A percentile compares a stretch with the other conserved stretches of the same genome.
phyloP scores from a whole-genome alignment of 139 green algal species.

The Limnomonas spitsbergensis region DNA sequence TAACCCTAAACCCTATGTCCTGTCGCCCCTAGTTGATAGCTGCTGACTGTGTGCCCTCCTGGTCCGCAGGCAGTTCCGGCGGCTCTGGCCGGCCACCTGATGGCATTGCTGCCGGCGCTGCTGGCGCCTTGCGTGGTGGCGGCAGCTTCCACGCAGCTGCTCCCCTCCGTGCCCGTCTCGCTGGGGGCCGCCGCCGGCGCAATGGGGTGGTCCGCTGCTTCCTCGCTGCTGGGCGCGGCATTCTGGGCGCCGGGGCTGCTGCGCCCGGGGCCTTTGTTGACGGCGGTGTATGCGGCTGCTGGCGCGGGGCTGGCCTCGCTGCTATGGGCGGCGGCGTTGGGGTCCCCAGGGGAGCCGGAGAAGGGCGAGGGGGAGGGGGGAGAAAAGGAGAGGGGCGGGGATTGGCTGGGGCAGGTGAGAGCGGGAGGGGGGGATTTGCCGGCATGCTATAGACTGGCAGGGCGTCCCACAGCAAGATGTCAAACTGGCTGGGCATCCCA shows the following conservation, averaged over 20 bases:
- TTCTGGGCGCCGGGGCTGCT: neutral
- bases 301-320: neutral
- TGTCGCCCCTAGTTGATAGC: too few relatives aligned
- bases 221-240: neutral
- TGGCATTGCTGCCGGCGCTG: slow-evolving; percentile 25
- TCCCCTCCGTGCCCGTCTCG: slow-evolving; percentile 23
- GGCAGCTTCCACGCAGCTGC: neutral
- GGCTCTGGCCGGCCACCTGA: slow-evolving; percentile 13
- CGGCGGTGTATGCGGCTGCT: slow-evolving; percentile 2
- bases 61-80: neutral
- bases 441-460: too few relatives aligned
- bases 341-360: neutral
- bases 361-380: neutral
- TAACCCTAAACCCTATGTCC: too few relatives aligned
- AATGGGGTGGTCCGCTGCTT: neutral
- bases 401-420: neutral
- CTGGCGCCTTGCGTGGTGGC: slow-evolving; percentile 6
- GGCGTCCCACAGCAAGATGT: too few relatives aligned
- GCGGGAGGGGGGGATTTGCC: too few relatives aligned
- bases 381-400: neutral
- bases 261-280: neutral
- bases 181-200: slow-evolving; percentile 21
- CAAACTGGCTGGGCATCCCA: too few relatives aligned
- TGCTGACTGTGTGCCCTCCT: too few relatives aligned
- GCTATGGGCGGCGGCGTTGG: neutral